Conservation (phyloP, 495 filamentous ascomycete genomes). For the Daldinia concentrica region DNA sequence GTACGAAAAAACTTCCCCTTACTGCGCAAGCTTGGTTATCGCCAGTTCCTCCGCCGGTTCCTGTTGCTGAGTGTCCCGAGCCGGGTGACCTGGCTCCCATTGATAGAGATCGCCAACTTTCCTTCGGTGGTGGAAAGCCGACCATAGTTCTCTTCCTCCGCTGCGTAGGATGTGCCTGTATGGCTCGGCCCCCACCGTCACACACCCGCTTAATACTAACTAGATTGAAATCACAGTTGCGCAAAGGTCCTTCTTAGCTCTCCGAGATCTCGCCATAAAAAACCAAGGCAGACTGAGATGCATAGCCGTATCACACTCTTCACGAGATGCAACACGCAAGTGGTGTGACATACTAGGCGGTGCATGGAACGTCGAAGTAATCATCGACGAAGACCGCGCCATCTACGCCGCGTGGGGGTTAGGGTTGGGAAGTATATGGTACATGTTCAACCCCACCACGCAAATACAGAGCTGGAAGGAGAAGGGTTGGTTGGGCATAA, state of each 20-base stretch:
- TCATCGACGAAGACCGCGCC: constrained; percentile 62
- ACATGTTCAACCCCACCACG: constrained; percentile 58
- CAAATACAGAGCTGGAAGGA: constrained; percentile 55
- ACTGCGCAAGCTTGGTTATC: constrained; percentile 58
- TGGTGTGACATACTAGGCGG: constrained; percentile 63
- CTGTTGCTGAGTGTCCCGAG: constrained; percentile 53
- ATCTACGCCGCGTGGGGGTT: constrained; percentile 64
- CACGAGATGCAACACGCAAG: constrained; percentile 54
- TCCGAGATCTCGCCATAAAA: constrained; percentile 56
- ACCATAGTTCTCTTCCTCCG: constrained; percentile 62
- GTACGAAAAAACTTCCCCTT: constrained; percentile 54
- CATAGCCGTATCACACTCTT: constrained; percentile 65
- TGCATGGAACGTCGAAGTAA: constrained; percentile 55
- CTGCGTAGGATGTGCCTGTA: constrained; percentile 66
- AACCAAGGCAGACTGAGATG: constrained; percentile 55
- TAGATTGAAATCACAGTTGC: constrained; percentile 53
- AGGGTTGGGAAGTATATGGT: constrained; percentile 59
- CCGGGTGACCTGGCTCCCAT: constrained; percentile 59
- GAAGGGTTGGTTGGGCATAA: constrained; percentile 55
- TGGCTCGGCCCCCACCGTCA: constrained; percentile 20
- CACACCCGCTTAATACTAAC: constrained; percentile 24
- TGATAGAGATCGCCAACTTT: constrained; percentile 55
- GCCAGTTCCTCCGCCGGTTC: constrained; percentile 56
- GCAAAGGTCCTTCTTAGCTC: constrained; percentile 62
- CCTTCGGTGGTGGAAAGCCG: constrained; percentile 49